Base-by-base conservation (phyloP, 2,329 filamentous ascomycete genomes). In the Waltergamsia citrina region DNA sequence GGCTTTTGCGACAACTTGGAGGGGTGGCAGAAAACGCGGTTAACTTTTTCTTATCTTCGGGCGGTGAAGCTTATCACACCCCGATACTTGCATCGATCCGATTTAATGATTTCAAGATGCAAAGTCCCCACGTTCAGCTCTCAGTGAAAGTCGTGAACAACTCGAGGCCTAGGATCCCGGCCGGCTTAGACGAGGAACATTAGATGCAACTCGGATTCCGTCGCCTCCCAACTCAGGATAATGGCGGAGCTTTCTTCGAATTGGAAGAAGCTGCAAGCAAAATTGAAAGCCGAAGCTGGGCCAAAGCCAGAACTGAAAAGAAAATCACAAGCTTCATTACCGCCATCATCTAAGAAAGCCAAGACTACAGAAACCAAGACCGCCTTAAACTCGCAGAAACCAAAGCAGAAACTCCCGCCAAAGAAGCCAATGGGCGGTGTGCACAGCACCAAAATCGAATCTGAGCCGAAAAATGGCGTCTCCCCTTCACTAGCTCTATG, bases 251-350 rank as follows among this genome's bases (percentile, higher is more conserved):
- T 80, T 22, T 81, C 76, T 10, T 76, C 72, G 35, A 88, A 88
- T 53, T 88, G 83, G 83, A 86, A 85, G 59, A 81, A 73, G 59
- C 67, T 88, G 35, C 81, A 86, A 59, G 71, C 72, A 43, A 70
- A 69, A 46, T 59, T 76, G 45, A 66, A 71, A 48, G 52, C 63
- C 26, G 63, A 69, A 38, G 54, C 61, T 19, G 39, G 55, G n/a
- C 47, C 56, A 12, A 47, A 52, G 12, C 38, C 55, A n/a, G 43
- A 59, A 56, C 34, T 55, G 11, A 65, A 67, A 41, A 59, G 67
- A 41, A 65, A 69, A 45, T 50, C 56, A 21, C 51, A 52, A 38
- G 43, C 50, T 42, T 24, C 46, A 21, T 35, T 52, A 11, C 41
- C 43, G 10, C 36, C 44, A 30, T 32, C 48, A 21, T 57, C 55